phyloP scores from a whole-genome alignment of 768 basidiomycete species.

The Leccinum arenicola region DNA sequence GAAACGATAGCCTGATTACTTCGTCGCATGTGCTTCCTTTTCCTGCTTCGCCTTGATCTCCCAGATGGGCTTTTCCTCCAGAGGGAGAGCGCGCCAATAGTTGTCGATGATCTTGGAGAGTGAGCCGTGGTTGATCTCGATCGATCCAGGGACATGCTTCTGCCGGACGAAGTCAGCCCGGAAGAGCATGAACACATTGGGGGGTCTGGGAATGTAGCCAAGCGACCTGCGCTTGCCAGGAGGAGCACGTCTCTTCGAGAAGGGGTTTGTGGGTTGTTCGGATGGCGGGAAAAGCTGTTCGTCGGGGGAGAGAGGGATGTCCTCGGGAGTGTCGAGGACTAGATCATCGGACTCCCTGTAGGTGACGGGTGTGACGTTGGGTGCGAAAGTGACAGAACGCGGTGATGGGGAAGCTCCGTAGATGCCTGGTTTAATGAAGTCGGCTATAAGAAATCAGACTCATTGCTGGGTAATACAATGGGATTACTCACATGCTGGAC shows the following conservation, averaged over 20 bases:
- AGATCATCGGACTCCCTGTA: slow-evolving; percentile 39
- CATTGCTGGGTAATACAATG: too few species aligned
- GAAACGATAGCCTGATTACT: slow-evolving; percentile 64
- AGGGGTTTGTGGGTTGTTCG: slow-evolving; percentile 35
- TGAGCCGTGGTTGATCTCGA: slow-evolving; percentile 48
- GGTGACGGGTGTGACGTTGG: slow-evolving; percentile 56
- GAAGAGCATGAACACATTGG: slow-evolving; percentile 38
- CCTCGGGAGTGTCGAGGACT: slow-evolving; percentile 21
- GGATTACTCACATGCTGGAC: slow-evolving; percentile 20
- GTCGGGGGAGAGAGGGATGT: slow-evolving; percentile 31
- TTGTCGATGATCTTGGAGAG: slow-evolving; percentile 51
- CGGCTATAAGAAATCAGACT: slow-evolving; percentile 18
- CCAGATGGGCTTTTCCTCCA: slow-evolving; percentile 71
- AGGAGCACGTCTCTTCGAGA: slow-evolving; percentile 47
- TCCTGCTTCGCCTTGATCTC: slow-evolving; percentile 69
- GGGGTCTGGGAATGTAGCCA: slow-evolving; percentile 30
- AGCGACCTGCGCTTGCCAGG: slow-evolving; percentile 66
- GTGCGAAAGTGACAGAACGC: slow-evolving; percentile 57
- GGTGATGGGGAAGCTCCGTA: slow-evolving; percentile 46
- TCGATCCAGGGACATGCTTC: slow-evolving; percentile 50
- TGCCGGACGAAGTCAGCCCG: slow-evolving; percentile 38
- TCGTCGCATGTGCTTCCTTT: slow-evolving; percentile 67
- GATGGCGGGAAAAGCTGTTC: slow-evolving; percentile 56
- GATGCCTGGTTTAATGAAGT: slow-evolving; percentile 49
- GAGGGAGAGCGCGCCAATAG: slow-evolving; percentile 66